These are phyloP conservation scores for Saprolegnia diclina DNA, from an alignment of 352 stramenopile species.

Conservation along the genomic window DNA sequence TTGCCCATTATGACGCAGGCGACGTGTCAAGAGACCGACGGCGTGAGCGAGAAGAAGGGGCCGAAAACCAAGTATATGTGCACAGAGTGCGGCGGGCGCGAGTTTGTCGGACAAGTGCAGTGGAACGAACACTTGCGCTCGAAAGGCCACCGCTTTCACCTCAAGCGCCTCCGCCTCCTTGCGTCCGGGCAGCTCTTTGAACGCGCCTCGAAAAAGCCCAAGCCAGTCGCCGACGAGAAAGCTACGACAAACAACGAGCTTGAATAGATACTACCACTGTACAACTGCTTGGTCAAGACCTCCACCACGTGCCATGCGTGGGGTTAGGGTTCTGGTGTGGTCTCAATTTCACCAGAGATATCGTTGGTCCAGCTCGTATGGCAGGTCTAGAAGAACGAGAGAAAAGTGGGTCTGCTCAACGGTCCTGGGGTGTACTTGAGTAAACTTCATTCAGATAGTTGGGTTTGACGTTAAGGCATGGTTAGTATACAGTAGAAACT, in stretches of 20 bases:
- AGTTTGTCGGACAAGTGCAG: slow-evolving; percentile 62
- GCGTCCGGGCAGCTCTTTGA: slow-evolving; percentile 23
- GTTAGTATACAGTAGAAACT: not conserved
- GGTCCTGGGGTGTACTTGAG: no score
- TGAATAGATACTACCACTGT: no score
- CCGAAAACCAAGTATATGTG: slow-evolving; percentile 64
- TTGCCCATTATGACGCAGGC: slow-evolving; percentile 36
- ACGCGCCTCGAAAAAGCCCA: slow-evolving; percentile 20
- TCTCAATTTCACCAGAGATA: no score
- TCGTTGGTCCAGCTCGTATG: no score
- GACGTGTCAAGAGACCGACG: not conserved
- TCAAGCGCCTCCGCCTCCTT: slow-evolving; percentile 44
- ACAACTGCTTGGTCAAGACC: no score
- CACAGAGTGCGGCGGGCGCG: slow-evolving; percentile 49
- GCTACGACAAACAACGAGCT: not conserved
- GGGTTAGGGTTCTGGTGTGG: no score
- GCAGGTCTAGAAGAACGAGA: no score
- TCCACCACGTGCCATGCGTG: no score
- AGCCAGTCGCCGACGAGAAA: not conserved
- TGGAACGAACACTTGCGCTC: slow-evolving; percentile 70
- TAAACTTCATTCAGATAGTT: no score
- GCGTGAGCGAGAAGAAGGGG: slow-evolving; percentile 19
- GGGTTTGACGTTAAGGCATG: not conserved
- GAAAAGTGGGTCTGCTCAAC: no score
- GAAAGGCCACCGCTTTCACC: slow-evolving; percentile 76